Base-by-base conservation (phyloP, 2,329 filamentous ascomycete species). In the Colletotrichum sidae region DNA sequence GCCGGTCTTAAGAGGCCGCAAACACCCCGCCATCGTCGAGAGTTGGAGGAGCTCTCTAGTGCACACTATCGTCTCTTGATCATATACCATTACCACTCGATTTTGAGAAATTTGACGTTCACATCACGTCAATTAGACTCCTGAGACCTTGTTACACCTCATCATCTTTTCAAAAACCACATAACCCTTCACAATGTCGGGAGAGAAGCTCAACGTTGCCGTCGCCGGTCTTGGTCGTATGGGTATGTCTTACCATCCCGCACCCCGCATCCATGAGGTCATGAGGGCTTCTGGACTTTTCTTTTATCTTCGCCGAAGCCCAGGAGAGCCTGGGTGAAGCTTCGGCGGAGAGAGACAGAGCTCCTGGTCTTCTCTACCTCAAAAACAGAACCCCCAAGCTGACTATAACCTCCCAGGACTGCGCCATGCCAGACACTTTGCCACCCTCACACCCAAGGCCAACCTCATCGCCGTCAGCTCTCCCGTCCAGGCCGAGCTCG, bases 191-290 rank as follows among this genome's bases (percentile, higher is more conserved):
- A 57, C 33, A 44, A 57, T 62, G 59, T 38, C 46, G 8, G 53
- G 59, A 51, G 53, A 68, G 49, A 77, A 74, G 68, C 73, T 83
- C 65, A 76, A 80, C 67, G 73, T 85, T 67, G 83, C 77, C 50
- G 80, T 80, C 54, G 81, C 80, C 42, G 83, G 83, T 50, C 81
- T 85, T 46, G 83, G 83, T 39, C 81, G 83, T 67, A 86, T 85
- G 81, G 83, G 83, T 57, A 57, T 17, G 59, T 57, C 15, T 57
- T 39, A 34, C 17, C 25, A 38, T 15, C 12, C 39, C 34, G 44
- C 39, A 11, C 9, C 33, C 53, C 33, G 45, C 45, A 13, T 25
- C 17, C 17, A 17, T 17, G 34, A 42, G 37, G 35, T 41, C n/a
- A 37, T 25, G 8, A 47, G 9, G 57, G 53, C 59, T 57, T 2